These are phyloP conservation scores for Phialocephala sp. DNA, from an alignment of 2,329 filamentous ascomycete species.

Conservation along the genomic window DNA sequence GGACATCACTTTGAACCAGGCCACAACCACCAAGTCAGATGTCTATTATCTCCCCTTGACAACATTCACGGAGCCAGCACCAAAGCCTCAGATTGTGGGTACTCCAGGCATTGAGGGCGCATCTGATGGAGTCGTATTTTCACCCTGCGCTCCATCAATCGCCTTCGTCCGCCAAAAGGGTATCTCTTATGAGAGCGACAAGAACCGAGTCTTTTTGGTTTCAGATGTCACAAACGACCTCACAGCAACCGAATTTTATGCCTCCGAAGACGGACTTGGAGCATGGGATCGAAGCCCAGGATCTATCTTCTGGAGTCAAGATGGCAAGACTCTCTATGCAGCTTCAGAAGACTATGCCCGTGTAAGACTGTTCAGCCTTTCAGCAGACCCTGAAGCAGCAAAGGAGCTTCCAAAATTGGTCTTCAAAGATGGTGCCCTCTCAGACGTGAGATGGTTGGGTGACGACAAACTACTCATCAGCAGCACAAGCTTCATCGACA, in stretches of 20 bases:
- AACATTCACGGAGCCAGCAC: conserved; percentile 31
- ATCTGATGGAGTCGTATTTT: conserved; percentile 65
- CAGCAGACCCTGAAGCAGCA: conserved; percentile 48
- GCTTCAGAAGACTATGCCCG: conserved; percentile 72
- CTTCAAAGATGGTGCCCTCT: conserved; percentile 24
- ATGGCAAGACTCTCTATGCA: conserved; percentile 68
- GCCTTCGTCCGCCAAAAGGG: conserved; percentile 80
- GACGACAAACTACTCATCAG: conserved; percentile 59
- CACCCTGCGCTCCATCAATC: conserved; percentile 68
- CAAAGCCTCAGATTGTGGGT: conserved; percentile 24
- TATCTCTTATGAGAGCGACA: conserved; percentile 80
- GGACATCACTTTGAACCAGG: conserved; percentile 32
- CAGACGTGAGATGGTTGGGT: conserved; percentile 27
- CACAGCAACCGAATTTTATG: conserved; percentile 64
- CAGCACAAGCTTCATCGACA: conserved; percentile 70
- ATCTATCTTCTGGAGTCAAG: conserved; percentile 58
- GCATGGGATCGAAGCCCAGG: conserved; percentile 63
- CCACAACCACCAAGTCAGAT: conserved; percentile 36
- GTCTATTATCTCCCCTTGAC: conserved; percentile 35
- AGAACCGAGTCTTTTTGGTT: conserved; percentile 68
- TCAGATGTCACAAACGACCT: conserved; percentile 61
- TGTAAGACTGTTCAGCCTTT: conserved; percentile 63
- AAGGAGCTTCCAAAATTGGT: conserved; percentile 25
- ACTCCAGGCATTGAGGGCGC: conserved; percentile 36
- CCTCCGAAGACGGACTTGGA: conserved; percentile 62